These are phyloP conservation scores for Termitomyces sp. DNA, from an alignment of 768 basidiomycete genomes.

Conservation along the genomic window DNA sequence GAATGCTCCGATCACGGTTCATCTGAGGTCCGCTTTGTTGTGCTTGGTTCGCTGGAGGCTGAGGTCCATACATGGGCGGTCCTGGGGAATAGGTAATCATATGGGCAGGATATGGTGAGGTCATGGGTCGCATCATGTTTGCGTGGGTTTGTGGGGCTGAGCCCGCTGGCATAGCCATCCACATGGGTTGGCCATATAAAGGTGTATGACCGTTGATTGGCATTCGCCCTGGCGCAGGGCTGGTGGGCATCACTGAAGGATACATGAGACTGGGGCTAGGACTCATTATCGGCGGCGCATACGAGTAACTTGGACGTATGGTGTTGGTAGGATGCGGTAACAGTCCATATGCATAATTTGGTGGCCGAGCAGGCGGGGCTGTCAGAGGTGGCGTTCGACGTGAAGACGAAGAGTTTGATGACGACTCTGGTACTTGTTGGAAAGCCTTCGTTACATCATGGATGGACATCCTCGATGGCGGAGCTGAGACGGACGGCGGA, in stretches of 20 bases:
- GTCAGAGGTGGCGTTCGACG: conserved; percentile 50
- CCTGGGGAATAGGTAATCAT: conserved; percentile 64
- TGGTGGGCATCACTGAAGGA: conserved; percentile 53
- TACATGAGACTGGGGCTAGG: conserved; percentile 70
- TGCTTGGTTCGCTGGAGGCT: conserved; percentile 35
- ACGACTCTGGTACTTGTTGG: conserved; percentile 73
- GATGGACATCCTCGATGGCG: conserved; percentile 73
- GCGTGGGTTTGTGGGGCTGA: conserved; percentile 44
- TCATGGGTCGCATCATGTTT: conserved; percentile 53
- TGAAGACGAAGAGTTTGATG: conserved; percentile 41
- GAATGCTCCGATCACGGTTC: conserved; percentile 49
- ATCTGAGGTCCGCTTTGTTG: conserved; percentile 35
- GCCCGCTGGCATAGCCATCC: conserved; percentile 55
- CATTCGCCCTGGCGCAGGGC: conserved; percentile 62
- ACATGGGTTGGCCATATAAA: conserved; percentile 60
- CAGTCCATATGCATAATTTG: conserved; percentile 36
- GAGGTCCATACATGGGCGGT: conserved; percentile 47
- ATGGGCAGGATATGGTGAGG: conserved; percentile 62
- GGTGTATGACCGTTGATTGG: conserved; percentile 60
- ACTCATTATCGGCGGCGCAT: conserved; percentile 69
- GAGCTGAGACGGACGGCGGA: conserved; percentile 53
- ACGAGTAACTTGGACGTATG: conserved; percentile 59
- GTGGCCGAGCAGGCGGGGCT: conserved; percentile 45
- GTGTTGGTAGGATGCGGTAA: conserved; percentile 44
- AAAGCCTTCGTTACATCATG: conserved; percentile 85